phyloP scores from a whole-genome alignment of 208 protist genomes.

The Leishmania martiniquensis region DNA sequence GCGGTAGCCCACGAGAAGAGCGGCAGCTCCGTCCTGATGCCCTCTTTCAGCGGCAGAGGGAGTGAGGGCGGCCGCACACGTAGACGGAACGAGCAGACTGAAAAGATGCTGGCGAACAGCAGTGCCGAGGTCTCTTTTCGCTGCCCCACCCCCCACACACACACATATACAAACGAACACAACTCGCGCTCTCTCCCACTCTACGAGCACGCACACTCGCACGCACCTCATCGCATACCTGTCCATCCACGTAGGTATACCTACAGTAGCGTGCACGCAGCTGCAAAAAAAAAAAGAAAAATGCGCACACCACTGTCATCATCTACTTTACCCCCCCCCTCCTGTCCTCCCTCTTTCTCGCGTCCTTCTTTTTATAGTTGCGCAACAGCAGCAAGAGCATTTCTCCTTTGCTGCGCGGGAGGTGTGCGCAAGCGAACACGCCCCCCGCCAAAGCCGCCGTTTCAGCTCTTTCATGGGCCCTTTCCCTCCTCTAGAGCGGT shows the following conservation, averaged over 20 bases:
- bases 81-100: neutral
- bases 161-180: too few relatives aligned
- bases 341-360: neutral
- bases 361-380: neutral
- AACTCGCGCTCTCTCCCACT: too few relatives aligned
- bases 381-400: neutral
- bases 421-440: neutral
- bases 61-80: neutral
- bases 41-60: too few relatives aligned
- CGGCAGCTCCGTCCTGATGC: too few relatives aligned
- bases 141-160: too few relatives aligned
- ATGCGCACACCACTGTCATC: neutral
- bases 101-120: neutral
- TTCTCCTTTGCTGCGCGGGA: neutral
- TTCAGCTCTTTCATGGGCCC: neutral
- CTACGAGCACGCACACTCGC: neutral
- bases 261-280: neutral
- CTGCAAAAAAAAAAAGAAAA: too few relatives aligned
- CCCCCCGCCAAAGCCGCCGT: neutral
- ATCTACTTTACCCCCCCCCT: neutral
- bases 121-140: neutral
- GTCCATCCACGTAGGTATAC: neutral
- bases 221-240: neutral
- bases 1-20: too few relatives aligned
- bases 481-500: neutral